Base-by-base conservation (phyloP, 2,329 filamentous ascomycete genomes). In the Trichophyton mentagrophytes region DNA sequence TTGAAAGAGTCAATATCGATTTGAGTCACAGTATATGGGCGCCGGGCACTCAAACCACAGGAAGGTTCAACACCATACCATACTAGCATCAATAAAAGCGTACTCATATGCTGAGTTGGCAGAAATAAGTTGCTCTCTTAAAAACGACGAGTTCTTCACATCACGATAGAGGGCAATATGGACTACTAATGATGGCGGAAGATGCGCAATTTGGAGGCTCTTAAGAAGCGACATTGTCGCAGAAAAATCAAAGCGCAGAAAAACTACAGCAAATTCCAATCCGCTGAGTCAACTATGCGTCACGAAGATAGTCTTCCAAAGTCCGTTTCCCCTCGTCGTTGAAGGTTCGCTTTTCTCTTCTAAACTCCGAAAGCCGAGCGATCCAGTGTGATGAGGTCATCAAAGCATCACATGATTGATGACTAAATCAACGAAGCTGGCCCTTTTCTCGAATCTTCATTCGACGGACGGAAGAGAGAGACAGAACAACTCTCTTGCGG, bases 101-200 rank as follows among this genome's bases (percentile, higher is more conserved):
- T 97, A 97, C 74, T 97, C 90, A 68, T 91, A 97, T 7, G 86
- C 85, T 9, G 83, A 70, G 70, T 97, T 96, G 59, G 89, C 88
- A 4, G 84, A 81, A n/a, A 97, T 79, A 3, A 99, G 83, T 75
- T 96, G 91, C 66, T 86, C 79, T 59, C 90, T 86, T 49, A 99
- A 79, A 69, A 87, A 90, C 0, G 82, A 74, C 9, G 90, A 82
- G 72, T 99, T 99, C 64, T 81, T 72, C 61, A 97, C 83, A 71
- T 89, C 77, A 22, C 78, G 81, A 77, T 93, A 96, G 36, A 96
- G 77, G 49, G 84, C 85, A 57, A 89, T 76, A 72, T 93, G 85
- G 33, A 96, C 78, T 5, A 82, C 79, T 70, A 90, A 79, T 30
- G 79, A 77, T 5, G 78, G 69, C 1, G 89, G 87, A 49, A 95